These are phyloP conservation scores for Ploettnerulaceae sp. DNA, from an alignment of 2,329 filamentous ascomycete genomes.

Conservation along the genomic window DNA sequence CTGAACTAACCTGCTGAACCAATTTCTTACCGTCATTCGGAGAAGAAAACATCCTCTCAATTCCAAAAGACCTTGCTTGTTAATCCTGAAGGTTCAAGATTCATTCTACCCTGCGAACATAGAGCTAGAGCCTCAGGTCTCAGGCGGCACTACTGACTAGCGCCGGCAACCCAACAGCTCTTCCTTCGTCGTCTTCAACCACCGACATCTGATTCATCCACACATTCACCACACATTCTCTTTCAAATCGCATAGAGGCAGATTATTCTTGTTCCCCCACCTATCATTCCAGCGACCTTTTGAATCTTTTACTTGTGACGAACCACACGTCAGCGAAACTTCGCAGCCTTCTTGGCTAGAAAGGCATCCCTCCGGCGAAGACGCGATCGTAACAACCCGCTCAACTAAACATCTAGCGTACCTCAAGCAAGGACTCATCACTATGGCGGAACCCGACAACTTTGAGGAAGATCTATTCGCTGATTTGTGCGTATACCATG, in stretches of 20 bases:
- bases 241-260: too few relatives aligned
- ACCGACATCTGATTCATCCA: neutral
- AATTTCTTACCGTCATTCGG: conserved; percentile 64
- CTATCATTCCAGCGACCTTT: too few relatives aligned
- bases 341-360: neutral
- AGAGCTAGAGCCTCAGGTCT: neutral
- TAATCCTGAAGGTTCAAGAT: conserved; percentile 9
- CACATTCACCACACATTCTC: neutral
- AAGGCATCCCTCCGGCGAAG: neutral
- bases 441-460: conserved; percentile 75
- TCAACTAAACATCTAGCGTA: conserved; percentile 1
- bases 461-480: conserved; percentile 94
- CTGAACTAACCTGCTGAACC: conserved; percentile 59
- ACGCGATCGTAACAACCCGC: neutral
- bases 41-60: conserved; percentile 55
- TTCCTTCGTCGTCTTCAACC: neutral
- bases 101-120: too few relatives aligned
- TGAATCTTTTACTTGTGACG: too few relatives aligned
- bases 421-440: conserved; percentile 26
- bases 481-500: conserved; percentile 68
- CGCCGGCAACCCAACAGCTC: neutral
- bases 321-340: too few relatives aligned
- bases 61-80: conserved; percentile 12
- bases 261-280: too few relatives aligned
- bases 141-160: neutral